phyloP scores from a whole-genome alignment of 129 eudicot genomes.

The Saposhnikovia divaricata region DNA sequence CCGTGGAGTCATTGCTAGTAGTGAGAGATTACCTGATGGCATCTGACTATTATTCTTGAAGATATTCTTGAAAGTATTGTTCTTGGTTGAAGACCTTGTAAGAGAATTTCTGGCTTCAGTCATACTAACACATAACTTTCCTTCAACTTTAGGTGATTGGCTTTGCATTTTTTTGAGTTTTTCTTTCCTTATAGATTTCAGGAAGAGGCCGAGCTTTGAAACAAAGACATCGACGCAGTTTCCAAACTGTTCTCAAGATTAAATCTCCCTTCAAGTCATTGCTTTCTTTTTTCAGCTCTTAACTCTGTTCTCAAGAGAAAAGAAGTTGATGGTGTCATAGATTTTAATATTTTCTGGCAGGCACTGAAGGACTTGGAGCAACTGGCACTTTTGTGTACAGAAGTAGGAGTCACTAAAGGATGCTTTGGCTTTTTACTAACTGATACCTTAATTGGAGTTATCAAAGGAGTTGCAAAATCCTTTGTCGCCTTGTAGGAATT shows the following conservation, averaged over 20 bases:
- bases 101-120: conserved; percentile 14
- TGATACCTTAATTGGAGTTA: conserved; percentile 43
- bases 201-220: conserved; percentile 76
- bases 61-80: conserved; percentile 26
- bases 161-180: conserved; percentile 27
- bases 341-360: conserved; percentile 53
- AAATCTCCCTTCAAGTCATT: conserved; percentile 86
- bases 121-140: no score
- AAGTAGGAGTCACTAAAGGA: conserved; percentile 38
- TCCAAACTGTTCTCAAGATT: conserved; percentile 62
- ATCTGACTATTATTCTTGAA: conserved; percentile 27
- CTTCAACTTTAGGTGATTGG: conserved; percentile 35
- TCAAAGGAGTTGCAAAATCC: conserved; percentile 44
- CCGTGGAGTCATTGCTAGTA: conserved; percentile 35
- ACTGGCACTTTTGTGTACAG: conserved; percentile 26
- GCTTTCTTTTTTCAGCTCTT: conserved; percentile 79
- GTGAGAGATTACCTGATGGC: conserved; percentile 27
- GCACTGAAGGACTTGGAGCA: conserved; percentile 68
- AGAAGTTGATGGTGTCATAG: conserved; percentile 64
- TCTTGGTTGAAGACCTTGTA: conserved; percentile 24
- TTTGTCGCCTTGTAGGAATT: conserved; percentile 33
- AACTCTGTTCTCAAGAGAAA: conserved; percentile 66
- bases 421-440: conserved; percentile 28
- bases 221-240: conserved; percentile 74
- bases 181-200: conserved; percentile 49